Base-by-base conservation (phyloP, 2,329 filamentous ascomycete species). In the Phaeoacremonium minimum region DNA sequence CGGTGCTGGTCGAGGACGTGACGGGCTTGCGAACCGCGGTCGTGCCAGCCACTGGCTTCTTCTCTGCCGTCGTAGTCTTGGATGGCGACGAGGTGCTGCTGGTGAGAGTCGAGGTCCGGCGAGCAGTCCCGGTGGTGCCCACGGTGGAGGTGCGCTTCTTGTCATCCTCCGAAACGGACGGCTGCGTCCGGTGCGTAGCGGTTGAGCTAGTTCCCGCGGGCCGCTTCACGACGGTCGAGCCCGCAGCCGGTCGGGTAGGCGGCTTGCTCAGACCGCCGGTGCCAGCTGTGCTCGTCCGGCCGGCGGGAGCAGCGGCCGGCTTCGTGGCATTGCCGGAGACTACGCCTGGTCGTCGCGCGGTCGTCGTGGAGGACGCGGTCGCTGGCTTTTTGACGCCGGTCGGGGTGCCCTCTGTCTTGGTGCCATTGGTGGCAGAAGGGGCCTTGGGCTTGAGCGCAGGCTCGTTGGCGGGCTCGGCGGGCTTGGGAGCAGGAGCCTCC, bases 141-240 rank as follows among this genome's bases (percentile, higher is more conserved):
- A 51, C 41, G 12, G 45, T 32, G 2, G 46, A 41, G 5, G 49
- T 31, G 7, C 55, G 52, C 47, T 58, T 61, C 50, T 57, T 60
- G 40, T 63, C 58, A 18, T 62, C 58, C 36, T 63, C 60, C 4
- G 60, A 62, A 7, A 51, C 45, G 7, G 59, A 63, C 2, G 56
- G 52, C 30, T 54, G 53, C 4, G 57, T 56, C 9, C 56, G 50
- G 40, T 58, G 55, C 7, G 43, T 36, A 12, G 45, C 40, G 9
- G 52, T 46, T 6, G 57, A 53, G 12, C 53, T 46, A 6, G 56
- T 34, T 6, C 55, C 55, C n/a, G 55, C 40, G 9, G 58, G 49
- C 15, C 57, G 55, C 44, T 55, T 58, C 30, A 43, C 19, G 8
- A 50, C 46, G 9, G 51, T 44, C n/a, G 46, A 46, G 3, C 52